phyloP scores from a whole-genome alignment of 805 yeast species.

The Naumovozyma castellii region DNA sequence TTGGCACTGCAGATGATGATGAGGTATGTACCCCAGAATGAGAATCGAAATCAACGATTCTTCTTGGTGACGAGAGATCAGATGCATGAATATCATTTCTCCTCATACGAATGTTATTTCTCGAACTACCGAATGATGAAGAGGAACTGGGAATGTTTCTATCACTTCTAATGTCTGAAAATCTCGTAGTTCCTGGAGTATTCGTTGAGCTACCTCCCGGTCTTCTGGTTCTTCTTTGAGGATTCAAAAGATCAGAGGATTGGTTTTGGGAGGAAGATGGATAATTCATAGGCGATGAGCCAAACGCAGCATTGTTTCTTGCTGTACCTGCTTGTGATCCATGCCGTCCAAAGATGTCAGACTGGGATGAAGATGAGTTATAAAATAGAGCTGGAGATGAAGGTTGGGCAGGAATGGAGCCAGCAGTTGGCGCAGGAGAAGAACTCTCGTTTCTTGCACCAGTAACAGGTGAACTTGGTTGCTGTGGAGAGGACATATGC shows the following conservation, averaged over 20 bases:
- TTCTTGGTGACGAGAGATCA: slow-evolving; percentile 66
- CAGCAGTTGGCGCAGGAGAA: slow-evolving; percentile 32
- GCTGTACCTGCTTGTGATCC: slow-evolving; percentile 7
- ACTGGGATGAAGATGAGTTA: slow-evolving; percentile 27
- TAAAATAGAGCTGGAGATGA: slow-evolving; percentile 30
- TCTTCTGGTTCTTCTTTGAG: slow-evolving; percentile 13
- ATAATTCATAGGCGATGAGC: slow-evolving; percentile 39
- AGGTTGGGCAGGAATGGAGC: slow-evolving; percentile 29
- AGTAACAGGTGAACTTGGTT: slow-evolving; percentile 33
- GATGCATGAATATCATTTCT: slow-evolving; percentile 75
- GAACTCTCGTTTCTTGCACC: slow-evolving; percentile 28
- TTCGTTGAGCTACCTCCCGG: slow-evolving; percentile 5
- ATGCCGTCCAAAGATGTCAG: slow-evolving; percentile 22
- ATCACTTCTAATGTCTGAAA: slow-evolving; percentile 39
- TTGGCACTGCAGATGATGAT: slow-evolving; percentile 24
- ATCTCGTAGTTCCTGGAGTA: slow-evolving; percentile 26
- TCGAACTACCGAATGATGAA: slow-evolving; percentile 31
- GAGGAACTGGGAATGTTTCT: slow-evolving; percentile 18
- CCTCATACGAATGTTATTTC: slow-evolving; percentile 39
- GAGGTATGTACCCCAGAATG: slow-evolving; percentile 19
- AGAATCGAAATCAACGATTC: slow-evolving; percentile 44
- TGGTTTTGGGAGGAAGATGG: slow-evolving; percentile 28
- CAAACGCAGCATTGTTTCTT: slow-evolving; percentile 17
- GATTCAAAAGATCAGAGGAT: slow-evolving; percentile 21
- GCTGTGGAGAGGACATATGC: slow-evolving; percentile 7